These are phyloP conservation scores for Quercus aquifolioides DNA, from an alignment of 306 rosid species.

Conservation along the genomic window DNA sequence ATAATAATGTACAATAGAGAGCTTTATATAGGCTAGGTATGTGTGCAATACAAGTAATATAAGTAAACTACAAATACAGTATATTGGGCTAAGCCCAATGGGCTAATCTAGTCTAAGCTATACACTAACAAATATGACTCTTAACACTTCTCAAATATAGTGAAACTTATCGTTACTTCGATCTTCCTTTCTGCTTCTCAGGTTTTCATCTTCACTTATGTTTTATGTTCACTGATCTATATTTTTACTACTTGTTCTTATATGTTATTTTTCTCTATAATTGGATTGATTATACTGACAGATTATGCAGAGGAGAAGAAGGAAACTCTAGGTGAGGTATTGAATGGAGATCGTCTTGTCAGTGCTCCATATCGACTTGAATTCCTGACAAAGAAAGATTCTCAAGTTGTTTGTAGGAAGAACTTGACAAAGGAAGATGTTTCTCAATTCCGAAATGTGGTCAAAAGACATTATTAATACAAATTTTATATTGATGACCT, in stretches of 20 bases:
- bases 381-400: conserved; percentile 59
- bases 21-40: no score
- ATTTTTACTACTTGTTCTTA: no score
- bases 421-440: conserved; percentile 60
- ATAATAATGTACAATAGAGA: no score
- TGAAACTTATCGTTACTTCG: background rate
- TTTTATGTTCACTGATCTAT: no score
- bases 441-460: conserved; percentile 66
- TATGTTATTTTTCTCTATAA: background rate
- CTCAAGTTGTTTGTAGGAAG: conserved; percentile 54
- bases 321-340: conserved; percentile 94
- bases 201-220: background rate
- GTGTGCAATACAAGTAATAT: no score
- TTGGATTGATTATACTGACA: conserved; percentile 19
- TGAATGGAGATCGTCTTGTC: conserved; percentile 95
- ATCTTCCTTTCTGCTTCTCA: background rate
- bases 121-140: no score
- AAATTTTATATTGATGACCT: conserved; percentile 92
- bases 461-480: conserved; percentile 81
- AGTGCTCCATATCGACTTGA: conserved; percentile 80
- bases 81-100: no score
- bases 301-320: conserved; percentile 73
- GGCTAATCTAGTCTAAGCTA: no score
- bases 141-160: background rate
- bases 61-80: no score